Base-by-base conservation (phyloP, 169 alveolate genomes). In the Plasmodium vivax region DNA sequence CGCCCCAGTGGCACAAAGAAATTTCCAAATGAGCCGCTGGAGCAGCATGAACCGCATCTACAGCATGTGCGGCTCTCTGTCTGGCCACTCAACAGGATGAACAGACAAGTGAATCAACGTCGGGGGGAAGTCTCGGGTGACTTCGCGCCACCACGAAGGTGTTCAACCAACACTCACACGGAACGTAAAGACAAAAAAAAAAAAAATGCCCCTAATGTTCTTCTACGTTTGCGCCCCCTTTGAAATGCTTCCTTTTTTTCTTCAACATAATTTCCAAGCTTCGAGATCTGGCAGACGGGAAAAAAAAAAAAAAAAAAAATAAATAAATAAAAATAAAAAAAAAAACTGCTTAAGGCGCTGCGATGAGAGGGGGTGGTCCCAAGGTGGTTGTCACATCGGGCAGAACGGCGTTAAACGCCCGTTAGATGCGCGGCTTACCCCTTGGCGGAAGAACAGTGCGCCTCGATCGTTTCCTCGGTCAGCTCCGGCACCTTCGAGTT, bases 231-330 rank as follows among this genome's bases (percentile, higher is more conserved):
- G 23, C 51, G 7, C 58, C 81, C 62, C 68, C 43, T 75, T 85
- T 56, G 80, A 34, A 54, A 45, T 45, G n/a, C 79, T 85, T 85
- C 79, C 79, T 85, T 32, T 75, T 85, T 85, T 85, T 83, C 79
- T 85, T 85, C 62, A 85, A 74, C 75, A 85, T 75, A 41, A 74
- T 27, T 34, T 85, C 43, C 43, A 85, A 56, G 45, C 93, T 85
- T 74, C 79, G 62, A 75, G 85, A 74, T 68, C 93, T 85, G 41
- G 43, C 30, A 83, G 71, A 82, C 34, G 12, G 7, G 72, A 85
- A 19, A 43, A 74, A 10, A 75, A 68, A 43, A 56, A 47, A 68
- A 38, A 72, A 9, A 74, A 27, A 74, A 74, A n/a, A n/a, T n/a
- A n/a, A n/a, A n/a, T n/a, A n/a, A n/a, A n/a, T n/a, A n/a, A n/a